These are phyloP conservation scores for Calonectria pseudoreteaudii DNA, from an alignment of 2,329 filamentous ascomycete genomes.

Conservation along the genomic window DNA sequence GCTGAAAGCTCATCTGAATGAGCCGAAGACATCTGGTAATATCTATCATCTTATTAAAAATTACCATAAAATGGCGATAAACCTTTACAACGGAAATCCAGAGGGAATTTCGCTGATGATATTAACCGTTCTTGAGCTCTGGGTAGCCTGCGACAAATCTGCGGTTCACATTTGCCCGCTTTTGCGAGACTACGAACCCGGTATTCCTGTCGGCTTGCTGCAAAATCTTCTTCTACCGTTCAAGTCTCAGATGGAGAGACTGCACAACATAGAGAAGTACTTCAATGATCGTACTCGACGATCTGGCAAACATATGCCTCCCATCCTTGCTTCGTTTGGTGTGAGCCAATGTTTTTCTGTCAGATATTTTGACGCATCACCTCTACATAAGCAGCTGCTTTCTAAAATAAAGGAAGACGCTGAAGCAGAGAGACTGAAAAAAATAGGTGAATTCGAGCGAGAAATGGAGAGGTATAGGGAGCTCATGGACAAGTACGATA, in stretches of 20 bases:
- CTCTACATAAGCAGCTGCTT: constrained; percentile 32
- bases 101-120: constrained; percentile 62
- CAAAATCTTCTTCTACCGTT: constrained; percentile 59
- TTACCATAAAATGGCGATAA: not conserved
- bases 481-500: constrained; percentile 20
- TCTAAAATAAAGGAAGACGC: not conserved
- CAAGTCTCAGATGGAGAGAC: constrained; percentile 57
- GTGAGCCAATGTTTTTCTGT: not conserved
- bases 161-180: constrained; percentile 52
- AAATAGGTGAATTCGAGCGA: not conserved
- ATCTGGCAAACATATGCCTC: not conserved
- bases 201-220: constrained; percentile 53
- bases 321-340: not conserved
- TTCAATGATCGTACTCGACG: not conserved
- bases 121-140: constrained; percentile 67
- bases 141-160: constrained; percentile 66
- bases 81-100: not conserved
- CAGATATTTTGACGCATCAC: not conserved
- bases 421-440: not conserved
- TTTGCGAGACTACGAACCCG: constrained; percentile 59
- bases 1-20: not conserved
- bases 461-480: not conserved
- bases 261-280: constrained; percentile 61
- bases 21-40: not conserved
- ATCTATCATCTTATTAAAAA: not conserved